phyloP scores from a whole-genome alignment of 1,139 yeast genomes.

The Diutina siamensis region DNA sequence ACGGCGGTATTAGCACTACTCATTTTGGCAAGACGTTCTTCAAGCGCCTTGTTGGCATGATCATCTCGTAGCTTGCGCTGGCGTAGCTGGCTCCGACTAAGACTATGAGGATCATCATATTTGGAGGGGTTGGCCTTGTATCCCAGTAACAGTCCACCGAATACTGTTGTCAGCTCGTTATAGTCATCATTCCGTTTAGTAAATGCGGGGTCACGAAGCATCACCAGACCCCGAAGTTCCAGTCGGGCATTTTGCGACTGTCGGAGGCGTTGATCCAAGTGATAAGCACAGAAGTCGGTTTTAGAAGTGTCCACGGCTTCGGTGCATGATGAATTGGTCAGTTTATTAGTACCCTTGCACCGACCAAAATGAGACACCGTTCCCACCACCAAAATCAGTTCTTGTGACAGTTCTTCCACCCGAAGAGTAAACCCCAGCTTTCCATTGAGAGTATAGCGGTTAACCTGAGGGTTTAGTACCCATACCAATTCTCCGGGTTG shows the following conservation, averaged over 20 bases:
- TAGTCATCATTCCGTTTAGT: not conserved
- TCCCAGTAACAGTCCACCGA: not conserved
- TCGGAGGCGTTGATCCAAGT: constrained; percentile 14
- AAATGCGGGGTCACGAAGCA: not conserved
- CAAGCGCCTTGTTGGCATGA: not conserved
- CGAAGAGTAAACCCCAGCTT: constrained; percentile 41
- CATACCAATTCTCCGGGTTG: constrained; percentile 66
- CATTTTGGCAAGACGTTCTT: not conserved
- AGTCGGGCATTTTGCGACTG: not conserved
- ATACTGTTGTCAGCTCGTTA: not conserved
- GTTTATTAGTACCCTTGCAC: constrained; percentile 38
- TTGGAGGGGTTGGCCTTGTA: not conserved
- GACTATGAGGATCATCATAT: not conserved
- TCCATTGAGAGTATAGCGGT: constrained; percentile 8
- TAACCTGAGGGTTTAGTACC: constrained; percentile 60
- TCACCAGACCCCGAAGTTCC: constrained; percentile 3
- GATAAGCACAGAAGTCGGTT: constrained; percentile 57
- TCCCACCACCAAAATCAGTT: constrained; percentile 61
- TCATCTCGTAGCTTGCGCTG: constrained; percentile 1
- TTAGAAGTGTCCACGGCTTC: constrained; percentile 45
- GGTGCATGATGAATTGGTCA: constrained; percentile 27
- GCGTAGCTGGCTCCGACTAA: not conserved
- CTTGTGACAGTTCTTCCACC: not conserved
- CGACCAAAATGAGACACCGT: constrained; percentile 55
- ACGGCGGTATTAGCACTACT: not conserved